Percentiles rank a stretch among this genome's conserved stretches.
Conservation (phyloP, 176 grass and related monocot species). For the Aegilops bicornis region DNA sequence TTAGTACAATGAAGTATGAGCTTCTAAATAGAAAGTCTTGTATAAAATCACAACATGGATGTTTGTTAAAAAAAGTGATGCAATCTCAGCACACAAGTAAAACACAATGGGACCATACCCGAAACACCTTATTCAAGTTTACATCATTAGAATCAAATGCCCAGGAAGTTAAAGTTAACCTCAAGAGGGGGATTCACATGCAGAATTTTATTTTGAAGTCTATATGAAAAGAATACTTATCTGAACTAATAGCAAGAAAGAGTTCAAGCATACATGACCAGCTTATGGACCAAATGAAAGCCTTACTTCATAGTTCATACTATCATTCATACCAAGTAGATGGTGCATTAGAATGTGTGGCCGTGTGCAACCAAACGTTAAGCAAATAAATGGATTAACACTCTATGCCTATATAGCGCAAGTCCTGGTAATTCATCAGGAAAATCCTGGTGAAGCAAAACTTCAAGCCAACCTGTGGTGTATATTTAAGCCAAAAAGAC, state of each 20-base stretch:
- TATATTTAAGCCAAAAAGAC: background rate
- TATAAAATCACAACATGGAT: background rate
- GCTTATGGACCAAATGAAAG: conserved; percentile 8
- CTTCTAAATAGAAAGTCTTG: background rate
- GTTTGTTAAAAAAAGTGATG: background rate
- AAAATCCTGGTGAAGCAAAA: background rate
- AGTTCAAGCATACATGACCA: background rate
- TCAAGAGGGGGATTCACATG: background rate
- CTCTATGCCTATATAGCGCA: background rate
- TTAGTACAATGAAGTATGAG: background rate
- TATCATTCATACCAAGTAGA: background rate
- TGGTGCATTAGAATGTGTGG: background rate
- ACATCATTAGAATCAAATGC: background rate
- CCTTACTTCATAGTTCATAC: background rate
- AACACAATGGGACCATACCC: background rate
- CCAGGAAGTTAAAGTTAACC: conserved; percentile 8
- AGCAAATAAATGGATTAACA: background rate
- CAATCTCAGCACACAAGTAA: background rate
- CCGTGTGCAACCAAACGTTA: background rate
- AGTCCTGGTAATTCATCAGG: background rate
- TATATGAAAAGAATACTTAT: background rate
- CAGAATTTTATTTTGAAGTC: conserved; percentile 19
- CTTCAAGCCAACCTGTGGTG: background rate
- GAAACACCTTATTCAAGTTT: background rate
- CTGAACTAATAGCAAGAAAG: background rate